phyloP scores from a whole-genome alignment of 2,329 filamentous ascomycete genomes.

The Lasiodiplodia theobromae region DNA sequence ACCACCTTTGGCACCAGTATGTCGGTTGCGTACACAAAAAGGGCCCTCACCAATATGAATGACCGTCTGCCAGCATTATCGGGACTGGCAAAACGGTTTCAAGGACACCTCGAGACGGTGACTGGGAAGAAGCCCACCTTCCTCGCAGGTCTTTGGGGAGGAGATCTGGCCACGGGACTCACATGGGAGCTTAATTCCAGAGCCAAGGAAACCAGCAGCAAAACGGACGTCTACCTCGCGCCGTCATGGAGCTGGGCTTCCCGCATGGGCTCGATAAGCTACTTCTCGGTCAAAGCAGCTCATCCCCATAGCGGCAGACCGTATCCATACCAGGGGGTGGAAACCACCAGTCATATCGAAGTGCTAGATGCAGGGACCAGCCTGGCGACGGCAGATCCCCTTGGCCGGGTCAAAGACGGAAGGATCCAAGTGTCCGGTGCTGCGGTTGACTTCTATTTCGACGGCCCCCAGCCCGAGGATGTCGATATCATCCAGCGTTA shows the following conservation, averaged over 20 bases:
- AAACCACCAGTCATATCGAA: background rate
- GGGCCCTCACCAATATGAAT: background rate
- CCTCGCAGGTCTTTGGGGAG: background rate
- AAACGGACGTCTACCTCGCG: background rate
- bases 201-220: background rate
- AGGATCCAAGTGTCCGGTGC: background rate
- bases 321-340: background rate
- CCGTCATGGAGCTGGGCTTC: background rate
- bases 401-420: background rate
- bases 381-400: background rate
- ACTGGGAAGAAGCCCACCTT: background rate
- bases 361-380: background rate
- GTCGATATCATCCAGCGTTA: no score
- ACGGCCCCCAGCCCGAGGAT: background rate
- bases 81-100: background rate
- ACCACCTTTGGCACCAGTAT: background rate
- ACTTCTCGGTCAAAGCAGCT: background rate
- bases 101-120: background rate
- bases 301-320: background rate
- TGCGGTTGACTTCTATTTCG: conserved; percentile 2
- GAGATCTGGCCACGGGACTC: background rate
- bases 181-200: background rate
- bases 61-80: background rate
- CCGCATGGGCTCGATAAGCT: background rate
- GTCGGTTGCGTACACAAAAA: background rate